phyloP scores from a whole-genome alignment of 495 filamentous ascomycete genomes.

The Aspergillus heteromorphus region DNA sequence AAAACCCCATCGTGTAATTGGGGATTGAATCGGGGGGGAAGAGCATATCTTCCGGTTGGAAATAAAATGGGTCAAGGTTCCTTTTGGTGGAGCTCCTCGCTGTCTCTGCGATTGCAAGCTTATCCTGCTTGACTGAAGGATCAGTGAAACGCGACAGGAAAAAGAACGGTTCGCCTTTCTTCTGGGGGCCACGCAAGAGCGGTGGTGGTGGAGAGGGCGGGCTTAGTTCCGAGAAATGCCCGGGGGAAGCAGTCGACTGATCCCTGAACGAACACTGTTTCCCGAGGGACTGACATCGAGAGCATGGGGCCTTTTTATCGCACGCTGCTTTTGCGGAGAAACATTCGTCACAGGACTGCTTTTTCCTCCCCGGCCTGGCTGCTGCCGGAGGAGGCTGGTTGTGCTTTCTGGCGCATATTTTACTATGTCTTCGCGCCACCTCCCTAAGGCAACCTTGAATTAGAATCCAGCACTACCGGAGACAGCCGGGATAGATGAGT shows the following conservation, averaged over 20 bases:
- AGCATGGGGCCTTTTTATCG: slow-evolving; percentile 25
- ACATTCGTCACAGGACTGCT: slow-evolving; percentile 31
- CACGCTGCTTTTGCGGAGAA: slow-evolving; percentile 28
- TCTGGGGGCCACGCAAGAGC: slow-evolving; percentile 47
- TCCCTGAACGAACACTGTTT: slow-evolving; percentile 20
- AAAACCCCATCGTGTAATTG: slow-evolving; percentile 10
- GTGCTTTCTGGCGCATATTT: slow-evolving; percentile 30
- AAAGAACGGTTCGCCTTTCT: slow-evolving; percentile 19
- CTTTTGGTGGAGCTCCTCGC: slow-evolving; percentile 28
- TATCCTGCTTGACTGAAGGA: slow-evolving; percentile 27
- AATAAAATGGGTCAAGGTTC: slow-evolving; percentile 29
- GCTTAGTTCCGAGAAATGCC: neutral
- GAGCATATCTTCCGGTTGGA: slow-evolving; percentile 29
- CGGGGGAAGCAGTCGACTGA: neutral
- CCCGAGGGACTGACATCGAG: slow-evolving; percentile 23
- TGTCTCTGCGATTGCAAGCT: slow-evolving; percentile 33
- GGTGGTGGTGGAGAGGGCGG: slow-evolving; percentile 52
- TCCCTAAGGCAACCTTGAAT: slow-evolving; percentile 19
- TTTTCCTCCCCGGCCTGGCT: slow-evolving; percentile 30
- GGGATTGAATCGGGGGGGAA: slow-evolving; percentile 18
- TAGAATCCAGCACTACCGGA: neutral
- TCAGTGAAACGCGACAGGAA: slow-evolving; percentile 33
- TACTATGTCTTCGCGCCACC: slow-evolving; percentile 33
- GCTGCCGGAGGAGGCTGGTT: slow-evolving; percentile 27
- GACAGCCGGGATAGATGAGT: neutral